Base-by-base conservation (phyloP, 2,329 filamentous ascomycete species). In the Cryoendolithus antarcticus region DNA sequence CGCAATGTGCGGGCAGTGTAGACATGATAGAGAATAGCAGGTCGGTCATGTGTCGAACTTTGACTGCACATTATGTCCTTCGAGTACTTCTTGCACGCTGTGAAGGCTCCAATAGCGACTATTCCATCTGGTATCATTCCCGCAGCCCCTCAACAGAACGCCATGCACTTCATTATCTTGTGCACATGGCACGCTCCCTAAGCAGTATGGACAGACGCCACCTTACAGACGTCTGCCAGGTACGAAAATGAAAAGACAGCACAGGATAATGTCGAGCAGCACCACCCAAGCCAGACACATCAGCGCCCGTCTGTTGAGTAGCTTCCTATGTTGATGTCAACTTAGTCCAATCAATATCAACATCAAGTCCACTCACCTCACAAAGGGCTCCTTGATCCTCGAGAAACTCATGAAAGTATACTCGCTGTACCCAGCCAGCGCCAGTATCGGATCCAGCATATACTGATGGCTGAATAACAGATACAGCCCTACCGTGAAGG, bases 401-500 rank as follows among this genome's bases (percentile, higher is more conserved):
- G 83, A 82, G 67, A 93, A 95, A 61, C 80, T 83, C 70, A 95
- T 88, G 37, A 93, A 86, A 0, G 89, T 95, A 65, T 96, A 95
- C 66, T 98, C 93, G 66, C 88, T 95, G 60, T 80, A 81, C 29
- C 89, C 88, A n/a, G 83, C 61, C 12, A 96, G 71, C 4, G 86
- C 91, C 60, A 96, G 77, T 46, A 94, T 69, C 0, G 93, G 89
- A 54, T 98, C 91, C 37, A 98, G 76, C 48, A 86, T 86, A 65
- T 96, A 98, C 61, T 96, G 89, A 56, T 96, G 93, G 2, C 88
- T 91, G 21, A 82, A 75, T 27, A 94, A 75, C 53, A 82, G 78
- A 62, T 98, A 98, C 28, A 93, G 76, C 19, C 86, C 89, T 28
- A 98, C 64, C 2, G 85, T 86, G 64, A 96, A 96, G 0, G 93